A percentile compares a stretch with the other conserved stretches of the same genome.
Conservation (phyloP, 805 yeast species). For the Kockiozyma suomiensis region DNA sequence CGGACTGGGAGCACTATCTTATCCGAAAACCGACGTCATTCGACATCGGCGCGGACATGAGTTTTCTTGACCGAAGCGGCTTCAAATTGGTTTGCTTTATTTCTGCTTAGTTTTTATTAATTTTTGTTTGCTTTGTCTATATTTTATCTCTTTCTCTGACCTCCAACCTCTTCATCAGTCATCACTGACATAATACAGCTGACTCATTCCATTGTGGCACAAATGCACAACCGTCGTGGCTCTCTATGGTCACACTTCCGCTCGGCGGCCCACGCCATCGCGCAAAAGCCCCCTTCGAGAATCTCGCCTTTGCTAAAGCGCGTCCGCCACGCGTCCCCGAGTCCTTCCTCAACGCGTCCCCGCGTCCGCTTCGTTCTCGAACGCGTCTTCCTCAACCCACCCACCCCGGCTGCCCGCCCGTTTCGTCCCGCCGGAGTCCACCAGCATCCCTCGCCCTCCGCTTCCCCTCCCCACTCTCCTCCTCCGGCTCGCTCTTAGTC, state of each 20-base stretch:
- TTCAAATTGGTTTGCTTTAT: no score
- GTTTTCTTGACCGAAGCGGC: no score
- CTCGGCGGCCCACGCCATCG: constrained; percentile 14
- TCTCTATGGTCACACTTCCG: constrained; percentile 5
- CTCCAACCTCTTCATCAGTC: neutral
- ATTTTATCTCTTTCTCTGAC: no score
- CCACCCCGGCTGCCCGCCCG: constrained; percentile 4
- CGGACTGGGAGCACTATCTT: neutral
- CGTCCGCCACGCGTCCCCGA: constrained; percentile 9
- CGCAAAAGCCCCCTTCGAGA: constrained; percentile 9
- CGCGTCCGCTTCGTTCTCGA: neutral
- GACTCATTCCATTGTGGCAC: neutral
- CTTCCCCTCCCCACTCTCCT: neutral
- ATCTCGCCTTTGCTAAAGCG: neutral
- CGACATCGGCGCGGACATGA: no score
- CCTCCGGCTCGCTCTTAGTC: constrained; percentile 1
- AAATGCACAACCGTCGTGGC: neutral
- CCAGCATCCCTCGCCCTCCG: neutral
- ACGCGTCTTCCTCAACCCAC: neutral
- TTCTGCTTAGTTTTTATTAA: no score
- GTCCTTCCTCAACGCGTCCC: neutral
- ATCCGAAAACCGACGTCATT: neutral
- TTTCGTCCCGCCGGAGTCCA: neutral
- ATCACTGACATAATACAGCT: neutral
- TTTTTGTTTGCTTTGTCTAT: no score